These are phyloP conservation scores for Penicillium atrosanguineum DNA, from an alignment of 495 filamentous ascomycete species.

Conservation along the genomic window DNA sequence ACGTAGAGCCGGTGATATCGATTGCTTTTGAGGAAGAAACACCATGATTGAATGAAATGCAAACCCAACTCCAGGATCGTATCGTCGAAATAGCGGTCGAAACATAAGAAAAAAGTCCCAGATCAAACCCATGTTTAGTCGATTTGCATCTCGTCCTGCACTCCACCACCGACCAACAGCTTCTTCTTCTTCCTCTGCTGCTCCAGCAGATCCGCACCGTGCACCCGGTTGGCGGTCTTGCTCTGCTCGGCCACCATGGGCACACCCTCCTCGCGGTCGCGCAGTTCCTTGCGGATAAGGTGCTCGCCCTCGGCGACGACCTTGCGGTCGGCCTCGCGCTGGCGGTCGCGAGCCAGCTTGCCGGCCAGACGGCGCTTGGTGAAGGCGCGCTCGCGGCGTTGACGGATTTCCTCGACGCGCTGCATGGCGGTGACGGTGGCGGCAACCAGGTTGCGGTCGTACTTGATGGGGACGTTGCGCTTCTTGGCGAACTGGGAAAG, in stretches of 20 bases:
- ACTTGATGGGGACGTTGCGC: slow-evolving; percentile 91
- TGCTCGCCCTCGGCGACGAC: slow-evolving; percentile 90
- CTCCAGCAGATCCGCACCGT: slow-evolving; percentile 52
- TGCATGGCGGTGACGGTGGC: slow-evolving; percentile 90
- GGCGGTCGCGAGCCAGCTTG: slow-evolving; percentile 73
- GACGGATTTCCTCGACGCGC: slow-evolving; percentile 82
- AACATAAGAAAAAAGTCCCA: slow-evolving; percentile 16
- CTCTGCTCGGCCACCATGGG: slow-evolving; percentile 39
- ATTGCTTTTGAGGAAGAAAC: slow-evolving; percentile 28
- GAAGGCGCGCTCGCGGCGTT: slow-evolving; percentile 79
- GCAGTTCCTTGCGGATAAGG: slow-evolving; percentile 54
- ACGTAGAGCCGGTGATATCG: slow-evolving; percentile 29
- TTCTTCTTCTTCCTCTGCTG: slow-evolving; percentile 65
- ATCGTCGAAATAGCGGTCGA: slow-evolving; percentile 24
- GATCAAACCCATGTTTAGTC: slow-evolving; percentile 47
- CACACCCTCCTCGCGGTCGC: slow-evolving; percentile 42
- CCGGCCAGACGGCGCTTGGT: slow-evolving; percentile 91
- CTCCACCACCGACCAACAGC: slow-evolving; percentile 63
- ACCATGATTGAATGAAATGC: slow-evolving; percentile 25
- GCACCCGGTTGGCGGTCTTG: slow-evolving; percentile 34
- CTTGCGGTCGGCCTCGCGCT: slow-evolving; percentile 70
- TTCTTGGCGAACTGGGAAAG: slow-evolving; percentile 88
- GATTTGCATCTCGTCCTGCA: slow-evolving; percentile 68
- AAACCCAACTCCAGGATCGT: slow-evolving; percentile 34
- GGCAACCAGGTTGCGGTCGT: slow-evolving; percentile 85